phyloP scores from a whole-genome alignment of 139 green algal genomes.

The Chara braunii region DNA sequence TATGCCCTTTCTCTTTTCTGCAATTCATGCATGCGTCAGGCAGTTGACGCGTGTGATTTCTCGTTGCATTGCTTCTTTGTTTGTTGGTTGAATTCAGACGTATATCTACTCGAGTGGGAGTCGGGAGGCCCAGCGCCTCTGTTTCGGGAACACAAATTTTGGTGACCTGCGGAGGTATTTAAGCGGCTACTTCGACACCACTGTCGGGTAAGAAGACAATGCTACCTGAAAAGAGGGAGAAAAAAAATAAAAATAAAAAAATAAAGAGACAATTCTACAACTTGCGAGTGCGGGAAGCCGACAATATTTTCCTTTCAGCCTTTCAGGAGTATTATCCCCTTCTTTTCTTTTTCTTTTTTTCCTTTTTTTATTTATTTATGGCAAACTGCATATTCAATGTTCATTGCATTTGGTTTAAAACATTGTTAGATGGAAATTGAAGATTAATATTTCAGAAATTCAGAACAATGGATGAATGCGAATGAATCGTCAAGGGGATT shows the following conservation, averaged over 20 bases:
- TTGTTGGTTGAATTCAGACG: slow-evolving; percentile 10
- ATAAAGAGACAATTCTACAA: neutral
- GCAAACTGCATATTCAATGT: neutral
- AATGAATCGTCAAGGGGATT: too few species aligned
- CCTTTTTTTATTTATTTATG: slow-evolving; percentile 2
- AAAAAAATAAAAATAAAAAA: too few species aligned
- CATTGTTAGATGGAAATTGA: too few species aligned
- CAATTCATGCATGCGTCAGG: neutral
- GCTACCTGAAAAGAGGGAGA: too few species aligned
- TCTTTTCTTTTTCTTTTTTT: slow-evolving; percentile 8
- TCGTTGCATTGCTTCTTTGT: neutral
- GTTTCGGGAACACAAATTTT: slow-evolving; percentile 54
- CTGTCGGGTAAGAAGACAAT: slow-evolving; percentile 44
- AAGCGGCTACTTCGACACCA: slow-evolving; percentile 91
- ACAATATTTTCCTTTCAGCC: neutral
- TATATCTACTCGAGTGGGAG: slow-evolving; percentile 93
- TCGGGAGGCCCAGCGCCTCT: slow-evolving; percentile 50
- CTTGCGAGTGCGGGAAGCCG: neutral
- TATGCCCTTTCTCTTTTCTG: neutral
- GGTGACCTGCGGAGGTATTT: slow-evolving; percentile 81
- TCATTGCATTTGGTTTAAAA: too few species aligned
- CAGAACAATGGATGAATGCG: too few species aligned
- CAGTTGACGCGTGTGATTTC: neutral
- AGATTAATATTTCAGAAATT: too few species aligned
- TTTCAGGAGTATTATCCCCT: neutral